Evolutionary conservation across 805 yeast genomes (phyloP).

Genomic region (Lachancea nothofagi): DNA sequence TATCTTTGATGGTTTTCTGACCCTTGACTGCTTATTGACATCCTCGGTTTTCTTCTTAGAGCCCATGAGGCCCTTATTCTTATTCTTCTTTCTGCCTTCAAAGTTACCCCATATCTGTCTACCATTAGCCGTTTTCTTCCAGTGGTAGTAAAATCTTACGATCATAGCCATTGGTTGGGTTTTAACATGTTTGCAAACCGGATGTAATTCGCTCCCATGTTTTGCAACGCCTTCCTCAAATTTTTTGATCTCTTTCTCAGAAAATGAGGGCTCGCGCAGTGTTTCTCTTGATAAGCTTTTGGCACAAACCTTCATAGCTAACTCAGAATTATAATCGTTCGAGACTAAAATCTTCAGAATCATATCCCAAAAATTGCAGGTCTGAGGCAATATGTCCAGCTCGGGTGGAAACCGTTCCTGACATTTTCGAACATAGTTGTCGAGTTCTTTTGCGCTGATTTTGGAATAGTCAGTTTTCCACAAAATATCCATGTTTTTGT

Average conservation of each 20-base stretch:
- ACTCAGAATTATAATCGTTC: conserved; percentile 43
- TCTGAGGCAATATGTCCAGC: conserved; percentile 50
- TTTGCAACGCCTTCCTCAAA: conserved; percentile 73
- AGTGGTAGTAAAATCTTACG: conserved; percentile 80
- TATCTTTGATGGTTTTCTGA: conserved; percentile 6
- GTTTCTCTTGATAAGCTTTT: conserved; percentile 47
- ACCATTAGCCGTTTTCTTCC: conserved; percentile 85
- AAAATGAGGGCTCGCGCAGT: conserved; percentile 73
- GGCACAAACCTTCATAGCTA: conserved; percentile 44
- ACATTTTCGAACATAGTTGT: conserved; percentile 51
- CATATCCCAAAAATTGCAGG: conserved; percentile 82
- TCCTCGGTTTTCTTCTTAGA: conserved; percentile 13
- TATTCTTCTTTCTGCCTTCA: conserved; percentile 64
- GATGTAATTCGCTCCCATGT: conserved; percentile 74
- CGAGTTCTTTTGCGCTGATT: conserved; percentile 35
- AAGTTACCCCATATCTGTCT: conserved; percentile 75
- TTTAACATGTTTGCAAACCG: conserved; percentile 63
- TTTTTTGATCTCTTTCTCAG: conserved; percentile 51
- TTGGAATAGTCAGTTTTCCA: conserved; percentile 49
- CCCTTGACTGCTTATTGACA: conserved; percentile 1
- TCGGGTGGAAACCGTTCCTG: conserved; percentile 47
- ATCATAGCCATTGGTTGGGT: conserved; percentile 71
- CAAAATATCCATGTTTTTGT: conserved; percentile 54
- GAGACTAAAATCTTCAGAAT: conserved; percentile 52
- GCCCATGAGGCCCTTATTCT: conserved; percentile 23